Evolutionary conservation across 306 rosid species (phyloP).

Genomic region (Hippophae rhamnoides): DNA sequence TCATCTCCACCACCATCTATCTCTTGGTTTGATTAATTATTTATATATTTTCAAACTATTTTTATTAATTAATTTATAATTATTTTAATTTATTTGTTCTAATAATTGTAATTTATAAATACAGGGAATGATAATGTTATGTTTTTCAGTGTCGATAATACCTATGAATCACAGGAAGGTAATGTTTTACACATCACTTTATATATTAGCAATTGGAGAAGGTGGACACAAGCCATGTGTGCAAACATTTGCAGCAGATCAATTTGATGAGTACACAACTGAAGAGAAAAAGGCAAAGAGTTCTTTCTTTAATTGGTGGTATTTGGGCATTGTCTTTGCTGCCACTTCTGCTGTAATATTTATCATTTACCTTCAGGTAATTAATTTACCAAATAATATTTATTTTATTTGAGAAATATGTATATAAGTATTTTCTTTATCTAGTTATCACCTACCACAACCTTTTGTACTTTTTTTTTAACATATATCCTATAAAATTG

Average conservation of each 20-base stretch:
- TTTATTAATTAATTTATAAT: too few species aligned
- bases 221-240: slow-evolving; percentile 65
- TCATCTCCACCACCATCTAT: slow-evolving; percentile 25
- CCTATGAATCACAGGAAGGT: slow-evolving; percentile 35
- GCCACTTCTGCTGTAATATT: slow-evolving; percentile 40
- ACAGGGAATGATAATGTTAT: slow-evolving; percentile 53
- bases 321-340: slow-evolving; percentile 40
- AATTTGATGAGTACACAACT: slow-evolving; percentile 52
- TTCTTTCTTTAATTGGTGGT: slow-evolving; percentile 71
- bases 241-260: slow-evolving; percentile 65
- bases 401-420: too few species aligned
- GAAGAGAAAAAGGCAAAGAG: slow-evolving; percentile 36
- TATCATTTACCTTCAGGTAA: slow-evolving; percentile 34
- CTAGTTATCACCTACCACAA: too few species aligned
- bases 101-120: too few species aligned
- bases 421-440: too few species aligned
- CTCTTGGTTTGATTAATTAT: slow-evolving; percentile 3
- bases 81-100: too few species aligned
- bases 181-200: slow-evolving; percentile 41
- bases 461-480: too few species aligned
- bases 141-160: slow-evolving; percentile 42
- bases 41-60: not conserved
- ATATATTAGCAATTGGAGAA: slow-evolving; percentile 45
- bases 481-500: too few species aligned
- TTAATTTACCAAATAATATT: too few species aligned